A percentile compares a stretch with the other conserved stretches of the same genome.
Evolutionary conservation across 1,284 basidiomycete genomes (phyloP).

Genomic region (Ganoderma lucidum): DNA sequence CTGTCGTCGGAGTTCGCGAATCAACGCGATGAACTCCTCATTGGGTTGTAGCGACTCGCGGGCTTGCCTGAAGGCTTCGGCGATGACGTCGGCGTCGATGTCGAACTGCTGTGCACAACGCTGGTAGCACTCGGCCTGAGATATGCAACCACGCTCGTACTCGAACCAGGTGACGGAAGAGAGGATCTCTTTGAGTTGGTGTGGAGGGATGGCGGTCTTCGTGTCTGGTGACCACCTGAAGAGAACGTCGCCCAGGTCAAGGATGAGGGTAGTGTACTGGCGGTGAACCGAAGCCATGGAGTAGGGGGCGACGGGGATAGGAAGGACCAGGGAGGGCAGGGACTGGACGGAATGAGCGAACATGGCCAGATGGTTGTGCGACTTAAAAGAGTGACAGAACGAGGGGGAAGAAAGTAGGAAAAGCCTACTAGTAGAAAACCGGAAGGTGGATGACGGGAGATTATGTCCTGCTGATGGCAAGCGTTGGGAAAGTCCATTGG

Average conservation of each 20-base stretch:
- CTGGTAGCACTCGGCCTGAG: constrained; percentile 56
- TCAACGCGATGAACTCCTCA: constrained; percentile 53
- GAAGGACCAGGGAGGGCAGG: constrained; percentile 20
- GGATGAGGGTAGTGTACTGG: constrained; percentile 47
- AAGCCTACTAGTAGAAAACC: constrained; percentile 17
- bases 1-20: constrained; percentile 53
- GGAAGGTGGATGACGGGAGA: constrained; percentile 25
- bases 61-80: constrained; percentile 52
- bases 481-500: constrained; percentile 23
- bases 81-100: constrained; percentile 49
- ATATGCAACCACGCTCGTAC: constrained; percentile 59
- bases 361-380: constrained; percentile 14
- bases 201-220: constrained; percentile 54
- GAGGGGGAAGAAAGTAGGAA: constrained; percentile 5
- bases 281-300: constrained; percentile 33
- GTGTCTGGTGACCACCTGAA: constrained; percentile 63
- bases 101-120: constrained; percentile 51
- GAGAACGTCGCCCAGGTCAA: constrained; percentile 65
- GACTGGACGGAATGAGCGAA: constrained; percentile 19
- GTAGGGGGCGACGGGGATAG: constrained; percentile 9
- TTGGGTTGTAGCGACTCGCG: constrained; percentile 55
- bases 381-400: constrained; percentile 23
- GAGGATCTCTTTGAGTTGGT: constrained; percentile 53
- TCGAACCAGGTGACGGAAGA: constrained; percentile 60
- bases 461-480: constrained; percentile 19